Percentiles rank a stretch among this genome's conserved stretches.
phyloP scores from a whole-genome alignment of 805 yeast genomes.

The Debaryomyces maramus region DNA sequence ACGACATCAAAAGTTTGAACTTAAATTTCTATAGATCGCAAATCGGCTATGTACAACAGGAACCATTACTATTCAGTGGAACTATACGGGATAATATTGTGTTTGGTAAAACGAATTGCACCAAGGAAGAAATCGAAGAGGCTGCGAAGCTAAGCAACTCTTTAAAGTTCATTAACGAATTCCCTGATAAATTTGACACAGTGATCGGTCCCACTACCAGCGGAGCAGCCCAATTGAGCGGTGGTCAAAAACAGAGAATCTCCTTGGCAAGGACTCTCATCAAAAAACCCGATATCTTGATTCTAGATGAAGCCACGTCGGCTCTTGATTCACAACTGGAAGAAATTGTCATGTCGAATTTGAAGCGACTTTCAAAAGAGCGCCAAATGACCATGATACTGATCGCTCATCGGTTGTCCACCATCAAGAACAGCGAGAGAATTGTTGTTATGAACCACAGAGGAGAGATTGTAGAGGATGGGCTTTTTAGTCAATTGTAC shows the following conservation, averaged over 20 bases:
- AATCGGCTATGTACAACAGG: slow-evolving; percentile 91
- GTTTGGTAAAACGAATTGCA: slow-evolving; percentile 66
- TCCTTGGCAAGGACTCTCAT: slow-evolving; percentile 88
- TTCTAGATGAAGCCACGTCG: slow-evolving; percentile 92
- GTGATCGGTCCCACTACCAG: slow-evolving; percentile 73
- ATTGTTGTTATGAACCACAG: slow-evolving; percentile 63
- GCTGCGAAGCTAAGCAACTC: slow-evolving; percentile 78
- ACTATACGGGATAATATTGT: slow-evolving; percentile 78
- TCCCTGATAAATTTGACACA: slow-evolving; percentile 83
- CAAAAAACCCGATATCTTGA: slow-evolving; percentile 73
- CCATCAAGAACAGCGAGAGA: slow-evolving; percentile 79
- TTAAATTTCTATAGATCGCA: slow-evolving; percentile 70
- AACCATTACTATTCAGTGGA: slow-evolving; percentile 86
- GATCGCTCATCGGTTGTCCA: slow-evolving; percentile 88
- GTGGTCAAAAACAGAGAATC: slow-evolving; percentile 93
- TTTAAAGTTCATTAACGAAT: slow-evolving; percentile 59
- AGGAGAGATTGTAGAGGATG: slow-evolving; percentile 69
- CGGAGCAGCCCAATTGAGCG: slow-evolving; percentile 80
- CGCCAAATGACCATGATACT: slow-evolving; percentile 72
- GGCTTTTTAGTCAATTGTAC: slow-evolving; percentile 28
- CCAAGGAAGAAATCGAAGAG: slow-evolving; percentile 55
- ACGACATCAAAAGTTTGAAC: slow-evolving; percentile 61
- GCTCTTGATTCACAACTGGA: slow-evolving; percentile 91
- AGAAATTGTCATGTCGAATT: slow-evolving; percentile 74
- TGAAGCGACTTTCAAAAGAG: slow-evolving; percentile 49